Percentiles rank a stretch among this genome's conserved stretches.
These are phyloP conservation scores for Hypsizygus ulmarius DNA, from an alignment of 1,284 basidiomycete genomes.

Conservation along the genomic window DNA sequence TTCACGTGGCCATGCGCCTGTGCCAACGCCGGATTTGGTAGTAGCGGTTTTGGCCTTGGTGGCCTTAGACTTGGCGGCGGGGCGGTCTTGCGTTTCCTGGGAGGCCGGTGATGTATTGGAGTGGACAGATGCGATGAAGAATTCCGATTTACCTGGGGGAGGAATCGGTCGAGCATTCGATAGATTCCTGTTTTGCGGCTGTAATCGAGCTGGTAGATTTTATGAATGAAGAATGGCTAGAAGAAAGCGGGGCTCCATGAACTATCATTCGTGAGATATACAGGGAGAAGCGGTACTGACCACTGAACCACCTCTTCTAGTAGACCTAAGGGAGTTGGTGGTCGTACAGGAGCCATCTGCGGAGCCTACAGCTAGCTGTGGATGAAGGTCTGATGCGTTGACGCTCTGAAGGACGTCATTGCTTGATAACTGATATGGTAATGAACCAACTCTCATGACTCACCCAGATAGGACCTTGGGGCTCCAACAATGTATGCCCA, in stretches of 20 bases:
- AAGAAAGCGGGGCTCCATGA: background rate
- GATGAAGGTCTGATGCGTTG: constrained; percentile 79
- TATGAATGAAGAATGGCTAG: constrained; percentile 76
- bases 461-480: constrained; percentile 81
- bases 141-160: constrained; percentile 57
- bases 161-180: constrained; percentile 81
- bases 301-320: constrained; percentile 63
- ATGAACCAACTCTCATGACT: constrained; percentile 17
- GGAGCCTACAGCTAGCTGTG: constrained; percentile 76
- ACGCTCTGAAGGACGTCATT: constrained; percentile 50
- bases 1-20: constrained; percentile 73
- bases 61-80: constrained; percentile 31
- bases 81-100: constrained; percentile 60
- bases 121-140: background rate
- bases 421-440: background rate
- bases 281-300: constrained; percentile 39
- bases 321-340: constrained; percentile 68
- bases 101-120: background rate
- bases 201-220: constrained; percentile 85
- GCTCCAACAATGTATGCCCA: constrained; percentile 69
- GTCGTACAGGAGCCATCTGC: constrained; percentile 79
- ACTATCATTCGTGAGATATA: background rate
- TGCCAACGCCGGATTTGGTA: constrained; percentile 34
- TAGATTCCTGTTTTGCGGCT: constrained; percentile 68
- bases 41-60: constrained; percentile 22